Evolutionary conservation across 2,329 filamentous ascomycete species (phyloP).

Genomic region (Plectosphaerella cucumerina): DNA sequence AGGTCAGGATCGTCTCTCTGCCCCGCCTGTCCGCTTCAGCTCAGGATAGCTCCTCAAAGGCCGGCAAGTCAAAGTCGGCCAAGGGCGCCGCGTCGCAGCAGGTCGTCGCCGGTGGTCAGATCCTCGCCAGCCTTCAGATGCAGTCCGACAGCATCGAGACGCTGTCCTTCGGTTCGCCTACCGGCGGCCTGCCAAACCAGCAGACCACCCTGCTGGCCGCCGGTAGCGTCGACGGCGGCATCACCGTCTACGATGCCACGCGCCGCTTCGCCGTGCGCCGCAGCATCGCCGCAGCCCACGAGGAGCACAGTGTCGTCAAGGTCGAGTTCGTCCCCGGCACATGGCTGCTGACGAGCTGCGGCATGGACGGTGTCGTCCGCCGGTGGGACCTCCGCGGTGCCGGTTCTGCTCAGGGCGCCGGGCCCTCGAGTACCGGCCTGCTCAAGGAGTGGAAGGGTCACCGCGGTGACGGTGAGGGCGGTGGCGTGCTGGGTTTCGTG

Average conservation of each 20-base stretch:
- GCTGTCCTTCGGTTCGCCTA: conserved; percentile 50
- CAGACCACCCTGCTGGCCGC: conserved; percentile 50
- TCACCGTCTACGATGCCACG: conserved; percentile 82
- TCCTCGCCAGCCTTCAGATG: conserved; percentile 78
- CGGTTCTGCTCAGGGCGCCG: conserved; percentile 29
- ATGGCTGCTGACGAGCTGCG: conserved; percentile 80
- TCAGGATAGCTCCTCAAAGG: conserved; percentile 16
- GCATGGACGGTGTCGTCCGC: conserved; percentile 87
- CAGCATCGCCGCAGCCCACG: conserved; percentile 77
- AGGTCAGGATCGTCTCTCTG: conserved; percentile 79
- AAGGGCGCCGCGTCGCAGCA: conserved; percentile 33
- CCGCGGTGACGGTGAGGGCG: conserved; percentile 76
- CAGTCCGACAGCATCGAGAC: conserved; percentile 77
- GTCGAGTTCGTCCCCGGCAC: conserved; percentile 72
- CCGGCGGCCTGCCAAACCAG: conserved; percentile 30
- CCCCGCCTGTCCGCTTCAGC: conserved; percentile 50
- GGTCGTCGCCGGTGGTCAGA: conserved; percentile 44
- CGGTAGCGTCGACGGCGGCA: conserved; percentile 69
- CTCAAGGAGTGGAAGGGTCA: conserved; percentile 90
- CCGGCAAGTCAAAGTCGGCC: conserved; percentile 22
- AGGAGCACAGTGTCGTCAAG: conserved; percentile 87
- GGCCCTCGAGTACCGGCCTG: conserved; percentile 61
- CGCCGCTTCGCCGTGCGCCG: conserved; percentile 83
- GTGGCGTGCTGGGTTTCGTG: conserved; percentile 87
- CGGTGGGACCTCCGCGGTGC: conserved; percentile 76